Base-by-base conservation (phyloP, 2,329 filamentous ascomycete species). In the Penicillium capsulatum region DNA sequence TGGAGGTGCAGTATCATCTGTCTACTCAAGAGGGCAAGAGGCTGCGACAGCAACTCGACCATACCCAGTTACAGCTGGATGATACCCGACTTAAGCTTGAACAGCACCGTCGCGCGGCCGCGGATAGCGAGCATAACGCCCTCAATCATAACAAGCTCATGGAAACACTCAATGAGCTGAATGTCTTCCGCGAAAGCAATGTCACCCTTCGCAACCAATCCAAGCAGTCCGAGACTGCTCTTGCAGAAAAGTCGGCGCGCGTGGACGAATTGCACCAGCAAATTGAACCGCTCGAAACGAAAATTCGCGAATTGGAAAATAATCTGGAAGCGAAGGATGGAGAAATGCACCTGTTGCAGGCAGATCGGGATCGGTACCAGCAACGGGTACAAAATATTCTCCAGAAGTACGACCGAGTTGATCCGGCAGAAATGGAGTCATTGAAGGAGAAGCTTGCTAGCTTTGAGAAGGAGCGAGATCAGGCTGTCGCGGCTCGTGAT, bases 301-400 rank as follows among this genome's bases (percentile, higher is more conserved):
- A 81, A 46, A 82, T 96, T 29, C 76, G 81, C 8, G 89, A 94
- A 57, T 73, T 97, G 10, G 86, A 94, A 60, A 88, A 84, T 43
- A 80, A 91, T 46, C 76, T 87, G 47, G 80, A 84, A 45, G 86
- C 84, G 50, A 84, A 90, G 55, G 84, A 94, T 51, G 88, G 88
- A 9, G 91, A 97, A 60, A 79, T 96, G 59, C 87, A 86, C 57
- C 77, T 96, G 48, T 75, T 97, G 7, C 85, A 94, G 51, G 85
- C 92, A 55, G 91, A 97, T 60, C 83, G 92, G 11, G 91, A 97
- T 60, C 80, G 87, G 42, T 96, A 91, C 86, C 89, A 95, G 66
- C 91, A 96, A 72, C 84, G 92, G 16, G 94, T 89, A 1, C 89
- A 97, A 60, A 87, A 94, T 53, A 96, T 98, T 46, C 78, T 98